Evolutionary conservation across 148 eudicot genomes (phyloP).

Genomic region (Rhododendron griersonianum): DNA sequence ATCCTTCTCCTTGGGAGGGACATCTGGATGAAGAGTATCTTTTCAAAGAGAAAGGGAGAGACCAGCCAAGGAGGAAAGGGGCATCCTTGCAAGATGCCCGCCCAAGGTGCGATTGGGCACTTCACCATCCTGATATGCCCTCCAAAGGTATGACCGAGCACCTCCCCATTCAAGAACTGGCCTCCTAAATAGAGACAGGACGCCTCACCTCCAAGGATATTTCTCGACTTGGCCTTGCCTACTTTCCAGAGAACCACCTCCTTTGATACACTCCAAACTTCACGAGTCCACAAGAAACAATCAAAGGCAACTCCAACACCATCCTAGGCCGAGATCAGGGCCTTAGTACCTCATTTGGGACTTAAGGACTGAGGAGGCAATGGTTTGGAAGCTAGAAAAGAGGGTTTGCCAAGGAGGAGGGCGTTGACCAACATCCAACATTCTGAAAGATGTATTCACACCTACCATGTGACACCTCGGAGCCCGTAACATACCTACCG

Average conservation of each 20-base stretch:
- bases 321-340: neutral
- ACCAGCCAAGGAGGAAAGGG: neutral
- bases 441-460: neutral
- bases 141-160: neutral
- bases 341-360: neutral
- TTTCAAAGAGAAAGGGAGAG: neutral
- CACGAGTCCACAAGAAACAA: neutral
- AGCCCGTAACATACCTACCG: neutral
- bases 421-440: neutral
- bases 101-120: neutral
- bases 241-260: neutral
- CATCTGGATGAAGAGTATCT: neutral
- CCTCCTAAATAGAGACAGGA: neutral
- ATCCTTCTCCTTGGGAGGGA: neutral
- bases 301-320: neutral
- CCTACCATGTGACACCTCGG: neutral
- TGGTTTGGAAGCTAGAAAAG: neutral
- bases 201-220: neutral
- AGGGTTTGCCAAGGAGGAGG: neutral
- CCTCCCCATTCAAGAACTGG: neutral
- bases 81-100: neutral
- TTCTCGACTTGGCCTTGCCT: neutral
- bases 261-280: neutral
- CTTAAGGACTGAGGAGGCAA: neutral
- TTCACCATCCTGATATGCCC: neutral